A percentile compares a stretch with the other conserved stretches of the same genome.
Evolutionary conservation across 2,329 filamentous ascomycete species (phyloP).

Genomic region (Amylocarpus encephaloides): DNA sequence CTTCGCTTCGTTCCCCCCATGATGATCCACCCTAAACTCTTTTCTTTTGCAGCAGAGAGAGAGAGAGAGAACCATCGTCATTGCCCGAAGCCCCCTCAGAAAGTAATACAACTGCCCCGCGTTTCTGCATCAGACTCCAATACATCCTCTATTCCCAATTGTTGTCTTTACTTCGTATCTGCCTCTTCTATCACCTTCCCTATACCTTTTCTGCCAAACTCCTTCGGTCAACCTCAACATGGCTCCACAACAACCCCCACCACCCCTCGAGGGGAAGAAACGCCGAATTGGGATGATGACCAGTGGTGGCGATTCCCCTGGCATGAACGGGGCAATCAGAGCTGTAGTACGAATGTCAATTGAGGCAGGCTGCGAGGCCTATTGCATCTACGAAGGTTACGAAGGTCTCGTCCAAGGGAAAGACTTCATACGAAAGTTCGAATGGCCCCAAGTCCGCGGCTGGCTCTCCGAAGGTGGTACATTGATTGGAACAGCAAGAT

Average conservation of each 20-base stretch:
- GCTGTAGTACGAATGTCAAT: slow-evolving; percentile 86
- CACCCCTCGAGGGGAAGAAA: slow-evolving; percentile 27
- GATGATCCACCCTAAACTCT: slow-evolving; percentile 1
- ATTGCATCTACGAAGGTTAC: slow-evolving; percentile 87
- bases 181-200: slow-evolving; percentile 2
- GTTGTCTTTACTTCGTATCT: not conserved
- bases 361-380: slow-evolving; percentile 73
- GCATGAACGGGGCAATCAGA: slow-evolving; percentile 68
- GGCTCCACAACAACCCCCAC: slow-evolving; percentile 21
- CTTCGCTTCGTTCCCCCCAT: not conserved
- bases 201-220: slow-evolving; percentile 1
- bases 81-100: slow-evolving; percentile 5
- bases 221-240: slow-evolving; percentile 15
- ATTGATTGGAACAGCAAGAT: slow-evolving; percentile 89
- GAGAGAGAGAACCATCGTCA: slow-evolving; percentile 6
- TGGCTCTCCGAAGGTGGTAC: slow-evolving; percentile 93
- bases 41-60: slow-evolving; percentile 4
- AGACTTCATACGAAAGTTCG: slow-evolving; percentile 78
- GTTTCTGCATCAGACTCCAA: not conserved
- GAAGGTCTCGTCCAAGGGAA: slow-evolving; percentile 89
- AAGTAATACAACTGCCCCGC: not conserved
- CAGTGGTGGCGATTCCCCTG: slow-evolving; percentile 67
- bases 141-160: not conserved
- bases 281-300: slow-evolving; percentile 61
- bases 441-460: slow-evolving; percentile 90